A percentile compares a stretch with the other conserved stretches of the same genome.
phyloP scores from a whole-genome alignment of 192 early-diverging fungal species.

The Backusella psychrophila region DNA sequence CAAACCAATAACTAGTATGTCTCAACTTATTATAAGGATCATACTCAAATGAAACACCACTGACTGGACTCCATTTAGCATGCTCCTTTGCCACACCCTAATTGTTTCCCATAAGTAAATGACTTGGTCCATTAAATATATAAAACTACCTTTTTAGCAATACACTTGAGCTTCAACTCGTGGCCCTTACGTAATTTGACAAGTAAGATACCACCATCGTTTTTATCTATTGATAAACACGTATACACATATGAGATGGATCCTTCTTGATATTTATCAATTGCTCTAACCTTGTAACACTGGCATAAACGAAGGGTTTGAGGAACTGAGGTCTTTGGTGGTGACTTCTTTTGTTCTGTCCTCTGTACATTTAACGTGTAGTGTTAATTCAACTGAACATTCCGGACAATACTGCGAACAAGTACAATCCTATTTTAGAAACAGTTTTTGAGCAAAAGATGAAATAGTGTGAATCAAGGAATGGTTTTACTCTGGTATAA shows the following conservation, averaged over 20 bases:
- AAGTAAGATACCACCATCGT: conserved; percentile 79
- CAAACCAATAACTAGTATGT: conserved; percentile 93
- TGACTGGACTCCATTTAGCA: conserved; percentile 94
- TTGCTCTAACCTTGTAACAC: conserved; percentile 51
- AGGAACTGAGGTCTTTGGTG: conserved; percentile 75
- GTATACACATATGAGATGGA: neutral
- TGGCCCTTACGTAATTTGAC: conserved; percentile 91
- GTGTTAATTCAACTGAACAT: conserved; percentile 87
- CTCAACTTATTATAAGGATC: conserved; percentile 94
- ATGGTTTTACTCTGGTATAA: conserved; percentile 64
- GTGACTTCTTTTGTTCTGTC: conserved; percentile 81
- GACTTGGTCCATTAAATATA: neutral
- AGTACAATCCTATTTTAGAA: conserved; percentile 56
- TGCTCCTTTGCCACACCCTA: conserved; percentile 94
- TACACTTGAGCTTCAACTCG: conserved; percentile 84
- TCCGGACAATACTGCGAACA: conserved; percentile 81
- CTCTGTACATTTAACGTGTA: conserved; percentile 82
- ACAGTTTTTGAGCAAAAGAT: neutral
- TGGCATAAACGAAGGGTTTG: conserved; percentile 66
- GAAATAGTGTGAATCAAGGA: neutral
- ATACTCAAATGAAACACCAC: conserved; percentile 92
- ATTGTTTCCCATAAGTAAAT: neutral
- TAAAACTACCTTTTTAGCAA: conserved; percentile 78
- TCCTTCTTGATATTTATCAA: no score
- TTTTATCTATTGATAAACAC: conserved; percentile 32